Evolutionary conservation across 2,329 filamentous ascomycete species (phyloP).

Genomic region (Fusarium sp.): DNA sequence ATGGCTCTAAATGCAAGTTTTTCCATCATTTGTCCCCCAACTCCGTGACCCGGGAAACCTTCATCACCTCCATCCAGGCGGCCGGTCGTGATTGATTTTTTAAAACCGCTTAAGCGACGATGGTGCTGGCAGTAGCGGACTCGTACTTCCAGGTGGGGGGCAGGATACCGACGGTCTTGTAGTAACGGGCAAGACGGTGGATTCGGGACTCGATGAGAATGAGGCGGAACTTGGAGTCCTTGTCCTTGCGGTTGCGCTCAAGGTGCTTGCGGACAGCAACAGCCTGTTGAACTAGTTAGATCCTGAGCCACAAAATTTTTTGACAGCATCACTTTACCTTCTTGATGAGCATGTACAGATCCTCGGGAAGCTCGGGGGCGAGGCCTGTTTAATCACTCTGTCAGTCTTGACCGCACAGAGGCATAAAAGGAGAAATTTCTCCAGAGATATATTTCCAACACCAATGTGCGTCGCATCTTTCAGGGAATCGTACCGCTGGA

Average conservation of each 20-base stretch:
- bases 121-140: constrained; percentile 93
- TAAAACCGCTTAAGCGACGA: constrained; percentile 79
- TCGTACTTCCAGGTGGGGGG: constrained; percentile 99
- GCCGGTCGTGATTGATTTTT: constrained; percentile 32
- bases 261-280: constrained; percentile 99
- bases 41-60: constrained; percentile 57
- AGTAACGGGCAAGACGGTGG: constrained; percentile 99
- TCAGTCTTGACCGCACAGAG: constrained; percentile 95
- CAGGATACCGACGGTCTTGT: constrained; percentile 91
- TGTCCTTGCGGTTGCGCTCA: constrained; percentile 99
- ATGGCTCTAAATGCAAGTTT: constrained; percentile 60
- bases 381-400: constrained; percentile 95
- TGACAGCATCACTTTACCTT: constrained; percentile 72
- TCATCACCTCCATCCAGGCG: constrained; percentile 48
- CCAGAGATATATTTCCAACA: constrained; percentile 44
- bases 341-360: constrained; percentile 99
- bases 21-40: constrained; percentile 56
- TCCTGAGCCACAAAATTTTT: neutral
- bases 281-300: constrained; percentile 68
- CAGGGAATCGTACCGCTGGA: constrained; percentile 83
- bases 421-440: constrained; percentile 61
- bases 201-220: constrained; percentile 99
- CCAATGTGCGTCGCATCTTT: constrained; percentile 43
- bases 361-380: constrained; percentile 98
- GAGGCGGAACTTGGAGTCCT: constrained; percentile 99